phyloP scores from a whole-genome alignment of 352 stramenopile genomes.

The Globisporangium takayamanum region DNA sequence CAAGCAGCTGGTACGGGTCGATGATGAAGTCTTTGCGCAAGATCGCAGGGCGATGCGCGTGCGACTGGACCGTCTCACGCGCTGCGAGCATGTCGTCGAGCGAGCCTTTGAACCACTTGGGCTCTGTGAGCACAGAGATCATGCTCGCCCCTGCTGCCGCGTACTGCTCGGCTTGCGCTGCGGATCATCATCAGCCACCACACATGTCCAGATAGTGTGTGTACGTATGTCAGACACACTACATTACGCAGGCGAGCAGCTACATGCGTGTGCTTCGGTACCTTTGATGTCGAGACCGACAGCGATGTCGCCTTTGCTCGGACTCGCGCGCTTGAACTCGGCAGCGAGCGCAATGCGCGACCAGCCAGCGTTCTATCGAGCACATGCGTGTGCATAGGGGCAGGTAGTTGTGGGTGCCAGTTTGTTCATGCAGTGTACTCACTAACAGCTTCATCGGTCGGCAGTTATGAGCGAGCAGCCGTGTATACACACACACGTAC shows the following conservation, averaged over 20 bases:
- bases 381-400: conserved; percentile 1
- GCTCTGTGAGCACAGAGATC: conserved; percentile 97
- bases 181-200: neutral
- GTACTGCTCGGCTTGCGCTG: conserved; percentile 91
- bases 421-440: neutral
- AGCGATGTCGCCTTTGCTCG: conserved; percentile 96
- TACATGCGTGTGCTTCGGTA: too few species aligned
- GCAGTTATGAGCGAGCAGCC: too few species aligned
- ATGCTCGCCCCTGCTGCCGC: conserved; percentile 90
- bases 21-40: conserved; percentile 95
- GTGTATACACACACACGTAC: conserved; percentile 25
- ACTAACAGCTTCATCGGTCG: conserved; percentile 4
- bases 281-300: conserved; percentile 56
- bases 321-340: conserved; percentile 98
- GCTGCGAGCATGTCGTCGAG: conserved; percentile 81
- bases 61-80: conserved; percentile 37
- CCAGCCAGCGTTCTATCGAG: conserved; percentile 41
- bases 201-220: neutral
- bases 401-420: neutral
- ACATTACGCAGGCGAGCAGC: too few species aligned
- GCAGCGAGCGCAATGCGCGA: conserved; percentile 90
- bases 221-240: too few species aligned
- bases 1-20: conserved; percentile 91
- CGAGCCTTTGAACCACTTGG: conserved; percentile 96
- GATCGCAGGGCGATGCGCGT: conserved; percentile 55